A percentile compares a stretch with the other conserved stretches of the same genome.
phyloP scores from a whole-genome alignment of 768 basidiomycete genomes.

The Terana coerulea region DNA sequence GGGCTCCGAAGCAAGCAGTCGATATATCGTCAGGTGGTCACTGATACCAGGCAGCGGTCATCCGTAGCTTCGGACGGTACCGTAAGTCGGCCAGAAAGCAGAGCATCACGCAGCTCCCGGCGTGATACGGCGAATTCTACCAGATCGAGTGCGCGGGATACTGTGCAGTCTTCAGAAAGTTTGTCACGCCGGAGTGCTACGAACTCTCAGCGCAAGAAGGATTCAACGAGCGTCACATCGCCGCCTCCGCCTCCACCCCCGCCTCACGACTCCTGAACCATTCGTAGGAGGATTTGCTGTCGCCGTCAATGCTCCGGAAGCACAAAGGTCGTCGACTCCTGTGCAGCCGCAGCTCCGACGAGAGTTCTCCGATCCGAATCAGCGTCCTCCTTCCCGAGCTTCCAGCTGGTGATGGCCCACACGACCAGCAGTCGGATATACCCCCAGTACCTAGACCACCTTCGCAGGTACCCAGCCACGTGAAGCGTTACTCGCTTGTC shows the following conservation, averaged over 20 bases:
- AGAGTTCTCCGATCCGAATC: constrained; percentile 4
- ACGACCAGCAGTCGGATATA: background rate
- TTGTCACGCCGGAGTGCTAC: constrained; percentile 38
- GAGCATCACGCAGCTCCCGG: constrained; percentile 44
- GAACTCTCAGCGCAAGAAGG: constrained; percentile 30
- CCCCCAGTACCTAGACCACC: constrained; percentile 18
- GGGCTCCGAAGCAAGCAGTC: constrained; percentile 93
- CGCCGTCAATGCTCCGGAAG: constrained; percentile 9
- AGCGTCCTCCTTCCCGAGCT: constrained; percentile 12
- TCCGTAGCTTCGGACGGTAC: constrained; percentile 32
- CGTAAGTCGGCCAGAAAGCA: constrained; percentile 52
- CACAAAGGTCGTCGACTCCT: constrained; percentile 20
- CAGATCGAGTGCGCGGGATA: constrained; percentile 17
- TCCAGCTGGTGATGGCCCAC: background rate
- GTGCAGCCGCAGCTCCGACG: constrained; percentile 9
- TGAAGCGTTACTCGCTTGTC: constrained; percentile 77
- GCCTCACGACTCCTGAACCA: constrained; percentile 36
- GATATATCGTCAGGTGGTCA: constrained; percentile 72
- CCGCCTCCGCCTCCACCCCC: constrained; percentile 14
- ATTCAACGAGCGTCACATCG: constrained; percentile 14
- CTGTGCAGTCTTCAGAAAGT: constrained; percentile 24
- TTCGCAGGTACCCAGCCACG: constrained; percentile 46
- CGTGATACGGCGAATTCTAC: constrained; percentile 24
- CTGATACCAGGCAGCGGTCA: constrained; percentile 52
- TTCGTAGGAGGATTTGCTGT: constrained; percentile 53